Evolutionary conservation across 768 basidiomycete genomes (phyloP), one percentile per base, ranked within the genome.

Genomic region (Rhodocollybia butyracea): DNA sequence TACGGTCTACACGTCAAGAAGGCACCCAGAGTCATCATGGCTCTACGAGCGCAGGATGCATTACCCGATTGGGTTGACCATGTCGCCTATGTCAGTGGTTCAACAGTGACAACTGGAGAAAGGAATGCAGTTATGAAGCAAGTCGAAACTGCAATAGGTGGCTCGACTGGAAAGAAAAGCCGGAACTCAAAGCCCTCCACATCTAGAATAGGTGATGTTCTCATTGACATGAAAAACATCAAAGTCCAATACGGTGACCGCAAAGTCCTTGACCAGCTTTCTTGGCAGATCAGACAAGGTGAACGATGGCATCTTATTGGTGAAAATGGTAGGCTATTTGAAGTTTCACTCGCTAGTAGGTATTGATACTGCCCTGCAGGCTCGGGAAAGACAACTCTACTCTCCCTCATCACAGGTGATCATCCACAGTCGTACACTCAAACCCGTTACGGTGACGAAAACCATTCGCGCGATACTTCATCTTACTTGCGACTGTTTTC

Each of bases 401-500:
- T 98, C 21, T 86, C 95, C 17, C 69, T 98, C 29, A 73, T 99
- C 36, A 93, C 93, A 0, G 96, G 96, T 24, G 94, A 96, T 66
- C 96, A 98, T 68, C 96, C 96, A 0, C 91, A 94, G 58, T 98
- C 96, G 1, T 98, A 89, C 73, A 86, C 86, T 4, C 90, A 92
- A 64, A 67, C 68, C 8, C 26, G 57, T 58, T 42, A 41, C 29
- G 19, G 70, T 83, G 43, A 85, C 83, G 62, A 73, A 73, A 39
- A 69, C 72, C 40, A 77, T 76, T n/a, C 80, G 86, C 5, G 45
- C 46, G 56, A 56, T 21, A 27, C 50, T 36, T n/a, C 17, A 10
- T 66, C 75, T 10, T 63, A 73, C 24, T 76, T 91, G 17, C 64
- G 65, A 11, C 77, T 92, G 57, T 86, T 91, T 60, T 76, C 77